A percentile compares a stretch with the other conserved stretches of the same genome.
Conservation (phyloP, 495 filamentous ascomycete species). For the Cercophora sp. region DNA sequence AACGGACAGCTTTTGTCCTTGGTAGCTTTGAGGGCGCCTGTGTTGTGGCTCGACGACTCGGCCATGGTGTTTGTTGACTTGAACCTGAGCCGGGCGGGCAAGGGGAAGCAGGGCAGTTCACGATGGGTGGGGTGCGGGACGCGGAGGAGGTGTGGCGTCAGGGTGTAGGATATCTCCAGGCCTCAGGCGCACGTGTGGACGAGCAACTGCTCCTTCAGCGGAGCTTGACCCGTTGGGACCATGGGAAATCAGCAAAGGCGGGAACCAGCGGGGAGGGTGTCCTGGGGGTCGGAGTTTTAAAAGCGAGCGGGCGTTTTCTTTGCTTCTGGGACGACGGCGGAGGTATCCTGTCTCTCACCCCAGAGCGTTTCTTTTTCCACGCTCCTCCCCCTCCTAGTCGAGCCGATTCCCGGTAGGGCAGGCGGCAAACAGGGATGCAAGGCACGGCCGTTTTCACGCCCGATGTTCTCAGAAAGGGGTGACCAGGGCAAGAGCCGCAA, state of each 20-base stretch:
- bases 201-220: constrained; percentile 17
- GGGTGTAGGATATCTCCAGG: constrained; percentile 1
- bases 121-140: background rate
- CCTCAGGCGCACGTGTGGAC: constrained; percentile 5
- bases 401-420: constrained; percentile 12
- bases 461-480: too few relatives aligned
- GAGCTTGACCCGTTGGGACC: constrained; percentile 12
- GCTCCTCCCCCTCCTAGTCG: constrained; percentile 11
- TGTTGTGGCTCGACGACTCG: constrained; percentile 15
- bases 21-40: constrained; percentile 33
- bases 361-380: constrained; percentile 11
- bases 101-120: background rate
- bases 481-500: too few relatives aligned
- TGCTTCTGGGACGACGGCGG: too few relatives aligned
- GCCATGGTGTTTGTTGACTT: constrained; percentile 18
- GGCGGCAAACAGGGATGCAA: constrained; percentile 11
- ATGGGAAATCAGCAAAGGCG: constrained; percentile 7
- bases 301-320: constrained; percentile 5
- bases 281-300: constrained; percentile 7
- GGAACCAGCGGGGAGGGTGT: background rate
- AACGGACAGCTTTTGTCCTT: constrained; percentile 86
- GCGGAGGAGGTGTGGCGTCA: background rate
- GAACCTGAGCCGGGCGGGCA: background rate
- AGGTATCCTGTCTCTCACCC: constrained; percentile 8
- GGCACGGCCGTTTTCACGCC: constrained; percentile 6